Conservation (phyloP, 495 filamentous ascomycete species). For the Cercophora samala region DNA sequence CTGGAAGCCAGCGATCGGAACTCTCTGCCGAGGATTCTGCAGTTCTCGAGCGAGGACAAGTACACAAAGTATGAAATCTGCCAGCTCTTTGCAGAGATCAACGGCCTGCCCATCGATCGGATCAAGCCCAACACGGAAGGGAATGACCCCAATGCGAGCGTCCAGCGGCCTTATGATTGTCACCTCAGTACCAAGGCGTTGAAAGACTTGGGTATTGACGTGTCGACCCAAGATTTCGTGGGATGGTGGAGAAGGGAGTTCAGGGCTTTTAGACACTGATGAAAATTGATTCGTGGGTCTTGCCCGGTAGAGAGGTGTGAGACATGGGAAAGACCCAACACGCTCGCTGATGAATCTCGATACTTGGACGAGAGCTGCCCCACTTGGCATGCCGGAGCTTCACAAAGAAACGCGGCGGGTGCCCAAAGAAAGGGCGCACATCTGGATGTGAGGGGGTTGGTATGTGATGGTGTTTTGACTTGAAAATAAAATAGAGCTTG, state of each 20-base stretch:
- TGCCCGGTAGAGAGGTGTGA: neutral
- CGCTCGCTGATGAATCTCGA: neutral
- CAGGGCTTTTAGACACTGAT: conserved; percentile 47
- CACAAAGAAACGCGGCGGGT: neutral
- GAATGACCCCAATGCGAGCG: conserved; percentile 69
- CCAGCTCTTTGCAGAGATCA: conserved; percentile 71
- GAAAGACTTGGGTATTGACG: conserved; percentile 71
- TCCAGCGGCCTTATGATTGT: conserved; percentile 84
- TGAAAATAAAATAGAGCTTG: neutral
- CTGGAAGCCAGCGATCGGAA: conserved; percentile 43
- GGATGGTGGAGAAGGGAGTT: conserved; percentile 71
- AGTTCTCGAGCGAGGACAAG: conserved; percentile 83
- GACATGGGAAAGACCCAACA: neutral
- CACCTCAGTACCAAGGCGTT: conserved; percentile 77
- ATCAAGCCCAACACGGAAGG: conserved; percentile 71
- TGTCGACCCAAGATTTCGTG: conserved; percentile 70
- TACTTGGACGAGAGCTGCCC: neutral
- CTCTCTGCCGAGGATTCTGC: conserved; percentile 66
- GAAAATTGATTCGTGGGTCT: neutral
- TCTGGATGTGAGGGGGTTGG: neutral
- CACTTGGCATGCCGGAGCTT: neutral
- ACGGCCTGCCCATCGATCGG: conserved; percentile 68
- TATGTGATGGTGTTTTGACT: neutral
- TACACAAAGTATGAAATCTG: conserved; percentile 93
- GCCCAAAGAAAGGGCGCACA: too few relatives aligned